These are phyloP conservation scores for Nothopassalora personata DNA, from an alignment of 2,329 filamentous ascomycete genomes.

Conservation along the genomic window DNA sequence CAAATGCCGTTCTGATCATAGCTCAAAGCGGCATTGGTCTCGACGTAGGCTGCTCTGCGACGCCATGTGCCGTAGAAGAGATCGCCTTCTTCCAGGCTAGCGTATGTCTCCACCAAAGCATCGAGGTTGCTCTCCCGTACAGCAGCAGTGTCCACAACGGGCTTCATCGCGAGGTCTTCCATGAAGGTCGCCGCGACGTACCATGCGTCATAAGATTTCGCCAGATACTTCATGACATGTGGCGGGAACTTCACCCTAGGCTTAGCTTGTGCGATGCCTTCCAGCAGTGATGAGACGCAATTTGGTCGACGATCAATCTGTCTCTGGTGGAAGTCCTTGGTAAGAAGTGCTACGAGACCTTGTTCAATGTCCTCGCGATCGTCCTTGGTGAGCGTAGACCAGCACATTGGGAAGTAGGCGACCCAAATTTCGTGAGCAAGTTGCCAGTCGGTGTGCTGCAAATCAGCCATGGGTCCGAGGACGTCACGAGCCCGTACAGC, in stretches of 20 bases:
- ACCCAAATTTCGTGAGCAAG: slow-evolving; percentile 89
- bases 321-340: slow-evolving; percentile 90
- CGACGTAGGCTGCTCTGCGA: slow-evolving; percentile 88
- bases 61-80: slow-evolving; percentile 97
- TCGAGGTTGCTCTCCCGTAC: slow-evolving; percentile 93
- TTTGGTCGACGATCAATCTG: slow-evolving; percentile 95
- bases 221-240: slow-evolving; percentile 92
- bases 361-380: slow-evolving; percentile 87
- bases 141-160: slow-evolving; percentile 74
- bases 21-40: slow-evolving; percentile 93
- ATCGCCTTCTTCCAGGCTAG: slow-evolving; percentile 87
- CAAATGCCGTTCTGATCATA: slow-evolving; percentile 99
- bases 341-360: slow-evolving; percentile 81
- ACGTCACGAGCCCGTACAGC: slow-evolving; percentile 85
- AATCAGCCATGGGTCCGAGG: slow-evolving; percentile 80
- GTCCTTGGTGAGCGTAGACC: slow-evolving; percentile 81
- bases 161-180: slow-evolving; percentile 80
- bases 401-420: slow-evolving; percentile 84
- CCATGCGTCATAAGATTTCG: slow-evolving; percentile 92
- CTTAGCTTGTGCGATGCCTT: slow-evolving; percentile 76
- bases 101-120: slow-evolving; percentile 89
- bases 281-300: slow-evolving; percentile 85
- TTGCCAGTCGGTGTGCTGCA: slow-evolving; percentile 81
- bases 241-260: slow-evolving; percentile 89
- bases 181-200: slow-evolving; percentile 89